A percentile compares a stretch with the other conserved stretches of the same genome.
phyloP scores from a whole-genome alignment of 805 yeast species.

The Wickerhamiella nectarea region DNA sequence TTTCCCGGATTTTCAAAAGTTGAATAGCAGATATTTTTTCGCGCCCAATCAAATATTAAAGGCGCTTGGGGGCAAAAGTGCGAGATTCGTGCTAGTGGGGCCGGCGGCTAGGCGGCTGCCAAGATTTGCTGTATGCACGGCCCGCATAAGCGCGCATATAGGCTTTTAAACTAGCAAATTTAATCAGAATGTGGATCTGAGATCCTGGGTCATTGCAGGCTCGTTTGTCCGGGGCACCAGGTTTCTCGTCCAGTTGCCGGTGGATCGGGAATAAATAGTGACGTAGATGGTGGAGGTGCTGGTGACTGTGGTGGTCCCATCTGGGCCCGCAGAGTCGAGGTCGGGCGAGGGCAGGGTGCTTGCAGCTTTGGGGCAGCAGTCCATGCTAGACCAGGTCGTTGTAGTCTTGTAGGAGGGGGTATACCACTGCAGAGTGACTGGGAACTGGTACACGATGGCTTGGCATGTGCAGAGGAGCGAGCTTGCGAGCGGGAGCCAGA shows the following conservation, averaged over 20 bases:
- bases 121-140: no score
- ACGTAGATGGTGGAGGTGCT: neutral
- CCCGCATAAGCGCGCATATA: no score
- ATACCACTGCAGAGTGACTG: neutral
- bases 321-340: no score
- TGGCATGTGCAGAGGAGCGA: no score
- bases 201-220: neutral
- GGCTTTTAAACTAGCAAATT: no score
- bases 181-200: neutral
- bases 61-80: no score
- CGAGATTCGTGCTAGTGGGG: no score
- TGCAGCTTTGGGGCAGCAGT: neutral
- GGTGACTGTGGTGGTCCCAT: neutral
- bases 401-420: neutral
- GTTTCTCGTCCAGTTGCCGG: neutral
- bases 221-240: neutral
- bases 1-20: no score
- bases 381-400: neutral
- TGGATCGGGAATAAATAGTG: neutral
- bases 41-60: no score
- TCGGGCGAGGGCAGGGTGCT: neutral
- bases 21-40: no score
- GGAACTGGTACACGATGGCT: neutral
- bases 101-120: no score
- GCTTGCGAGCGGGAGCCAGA: no score